Base-by-base conservation (phyloP, 495 filamentous ascomycete genomes). In the Clavariopsis aquatica region DNA sequence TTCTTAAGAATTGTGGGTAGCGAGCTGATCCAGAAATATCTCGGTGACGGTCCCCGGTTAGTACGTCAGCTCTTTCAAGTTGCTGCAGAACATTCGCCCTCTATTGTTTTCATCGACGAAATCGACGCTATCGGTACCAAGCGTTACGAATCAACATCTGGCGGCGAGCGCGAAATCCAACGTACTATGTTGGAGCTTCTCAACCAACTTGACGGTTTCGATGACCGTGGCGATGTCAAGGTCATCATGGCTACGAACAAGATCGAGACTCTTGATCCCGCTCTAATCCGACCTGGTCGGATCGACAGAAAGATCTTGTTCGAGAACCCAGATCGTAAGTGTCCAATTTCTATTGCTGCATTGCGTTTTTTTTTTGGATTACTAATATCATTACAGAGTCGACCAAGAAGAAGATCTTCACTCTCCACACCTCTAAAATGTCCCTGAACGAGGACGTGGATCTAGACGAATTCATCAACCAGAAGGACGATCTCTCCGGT, bases 231-330 rank as follows among this genome's bases (percentile, higher is more conserved):
- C 66, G 94, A 99, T 75, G 95, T 99, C 76, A 99, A 99, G 82
- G 94, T 99, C 56, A 92, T 99, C 76, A 96, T 99, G 91, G 94
- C 94, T 19, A 99, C 94, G 52, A 99, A 99, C 84, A 99, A 99
- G 84, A 99, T 99, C 66, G 94, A 99, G 72, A 96, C 92, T 2
- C 82, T 99, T 26, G 94, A 99, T 71, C 94, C 94, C 49, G 94
- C 94, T 49, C 81, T 99, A 66, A 99, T 99, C 74, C 88, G 94
- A 64, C 94, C 94, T 51, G 94, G 94, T 69, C 91, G 94, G 85
- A 99, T 99, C 72, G 94, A 99, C 77, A 89, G 94, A 49, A 98
- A 99, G 83, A 98, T 99, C 77, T 83, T 99, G 58, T 99, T 99
- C 64, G 94, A 99, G 83, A 98, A 95, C 76, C 94, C 94, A 23